These are phyloP conservation scores for Endocalyx cinctus DNA, from an alignment of 2,329 filamentous ascomycete species.

Conservation along the genomic window DNA sequence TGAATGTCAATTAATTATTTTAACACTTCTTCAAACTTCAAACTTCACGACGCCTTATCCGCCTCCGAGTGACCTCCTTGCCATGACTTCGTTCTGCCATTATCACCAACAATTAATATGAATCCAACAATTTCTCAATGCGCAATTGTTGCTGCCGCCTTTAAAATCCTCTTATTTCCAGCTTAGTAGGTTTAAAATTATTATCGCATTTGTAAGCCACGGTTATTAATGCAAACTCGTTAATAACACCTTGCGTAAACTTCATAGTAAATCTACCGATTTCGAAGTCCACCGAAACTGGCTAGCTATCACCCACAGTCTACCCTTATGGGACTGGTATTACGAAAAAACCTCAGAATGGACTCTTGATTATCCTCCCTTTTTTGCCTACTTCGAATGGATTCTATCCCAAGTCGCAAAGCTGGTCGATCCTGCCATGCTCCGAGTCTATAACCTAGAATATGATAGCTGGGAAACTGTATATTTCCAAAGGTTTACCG, in stretches of 20 bases:
- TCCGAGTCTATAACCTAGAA: slow-evolving; percentile 72
- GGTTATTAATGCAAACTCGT: too few relatives aligned
- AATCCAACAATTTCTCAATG: slow-evolving; percentile 88
- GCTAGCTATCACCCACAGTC: slow-evolving; percentile 89
- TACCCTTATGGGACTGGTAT: slow-evolving; percentile 89
- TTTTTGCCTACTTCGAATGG: slow-evolving; percentile 98
- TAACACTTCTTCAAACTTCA: too few relatives aligned
- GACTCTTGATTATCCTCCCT: slow-evolving; percentile 98
- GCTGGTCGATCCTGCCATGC: slow-evolving; percentile 75
- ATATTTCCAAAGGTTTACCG: slow-evolving; percentile 87
- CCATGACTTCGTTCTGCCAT: slow-evolving; percentile 13
- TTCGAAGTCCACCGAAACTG: slow-evolving; percentile 99
- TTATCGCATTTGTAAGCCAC: too few relatives aligned
- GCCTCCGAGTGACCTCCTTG: too few relatives aligned
- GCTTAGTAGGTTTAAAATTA: slow-evolving; percentile 90
- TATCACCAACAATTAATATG: slow-evolving; percentile 63
- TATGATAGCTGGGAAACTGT: slow-evolving; percentile 93
- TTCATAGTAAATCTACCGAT: slow-evolving; percentile 92
- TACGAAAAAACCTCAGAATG: slow-evolving; percentile 97
- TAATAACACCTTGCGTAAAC: too few relatives aligned
- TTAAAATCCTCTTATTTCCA: slow-evolving; percentile 90
- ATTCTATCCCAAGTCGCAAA: slow-evolving; percentile 74
- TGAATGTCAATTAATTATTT: too few relatives aligned
- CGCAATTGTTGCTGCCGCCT: slow-evolving; percentile 76
- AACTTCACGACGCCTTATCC: too few relatives aligned